These are phyloP conservation scores for Imleria badia DNA, from an alignment of 768 basidiomycete genomes.

Conservation along the genomic window DNA sequence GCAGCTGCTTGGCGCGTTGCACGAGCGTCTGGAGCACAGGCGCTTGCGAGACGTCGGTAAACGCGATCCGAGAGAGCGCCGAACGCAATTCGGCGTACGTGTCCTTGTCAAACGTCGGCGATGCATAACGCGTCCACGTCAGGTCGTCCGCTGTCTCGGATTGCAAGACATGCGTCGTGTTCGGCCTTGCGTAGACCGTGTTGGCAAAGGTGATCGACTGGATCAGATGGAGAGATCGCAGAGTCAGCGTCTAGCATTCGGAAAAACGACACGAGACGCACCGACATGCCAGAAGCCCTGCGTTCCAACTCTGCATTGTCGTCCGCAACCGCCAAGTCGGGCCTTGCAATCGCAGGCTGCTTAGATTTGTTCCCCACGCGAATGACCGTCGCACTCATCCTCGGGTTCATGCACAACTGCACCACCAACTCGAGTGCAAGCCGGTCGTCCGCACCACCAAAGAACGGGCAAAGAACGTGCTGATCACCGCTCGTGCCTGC, in stretches of 20 bases:
- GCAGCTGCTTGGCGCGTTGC: constrained; percentile 36
- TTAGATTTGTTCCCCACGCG: constrained; percentile 45
- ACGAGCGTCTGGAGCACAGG: constrained; percentile 58
- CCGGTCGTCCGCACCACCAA: constrained; percentile 93
- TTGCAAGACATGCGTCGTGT: constrained; percentile 63
- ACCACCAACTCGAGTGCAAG: constrained; percentile 78
- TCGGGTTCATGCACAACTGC: constrained; percentile 67
- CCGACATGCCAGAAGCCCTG: neutral
- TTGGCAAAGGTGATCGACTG: constrained; percentile 57
- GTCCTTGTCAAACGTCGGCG: constrained; percentile 11
- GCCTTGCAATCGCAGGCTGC: constrained; percentile 53
- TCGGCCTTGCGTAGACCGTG: constrained; percentile 67
- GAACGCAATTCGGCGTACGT: constrained; percentile 3
- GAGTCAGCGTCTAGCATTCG: neutral
- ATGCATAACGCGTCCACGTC: constrained; percentile 66
- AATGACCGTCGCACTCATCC: constrained; percentile 71
- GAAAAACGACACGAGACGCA: constrained; percentile 9
- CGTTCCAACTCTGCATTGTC: constrained; percentile 39
- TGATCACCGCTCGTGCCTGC: constrained; percentile 35
- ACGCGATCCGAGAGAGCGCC: constrained; percentile 65
- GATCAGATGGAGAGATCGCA: neutral
- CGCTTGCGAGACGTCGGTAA: constrained; percentile 49
- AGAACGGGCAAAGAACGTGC: constrained; percentile 86
- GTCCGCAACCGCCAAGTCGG: constrained; percentile 57
- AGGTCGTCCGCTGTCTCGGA: constrained; percentile 85